phyloP scores from a whole-genome alignment of 2,329 filamentous ascomycete species.

The Beauveria brongniartii region DNA sequence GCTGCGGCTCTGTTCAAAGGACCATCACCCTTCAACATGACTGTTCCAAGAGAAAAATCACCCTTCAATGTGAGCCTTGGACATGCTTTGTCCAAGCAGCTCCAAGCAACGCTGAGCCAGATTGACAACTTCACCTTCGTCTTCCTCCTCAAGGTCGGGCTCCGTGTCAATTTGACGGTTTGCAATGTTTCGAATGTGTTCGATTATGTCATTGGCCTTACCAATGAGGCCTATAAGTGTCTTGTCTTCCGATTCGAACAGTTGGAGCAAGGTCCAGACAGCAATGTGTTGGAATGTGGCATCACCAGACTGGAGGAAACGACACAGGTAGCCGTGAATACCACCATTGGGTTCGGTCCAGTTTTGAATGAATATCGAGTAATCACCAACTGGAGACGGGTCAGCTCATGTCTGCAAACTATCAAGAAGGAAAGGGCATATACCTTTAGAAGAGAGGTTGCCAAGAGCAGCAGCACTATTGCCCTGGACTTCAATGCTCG shows the following conservation, averaged over 20 bases:
- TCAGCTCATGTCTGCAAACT: conserved; percentile 7
- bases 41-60: conserved; percentile 55
- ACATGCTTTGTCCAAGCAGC: conserved; percentile 65
- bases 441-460: conserved; percentile 95
- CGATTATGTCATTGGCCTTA: conserved; percentile 82
- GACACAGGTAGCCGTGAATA: conserved; percentile 88
- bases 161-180: conserved; percentile 84
- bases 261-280: conserved; percentile 92
- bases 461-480: conserved; percentile 95
- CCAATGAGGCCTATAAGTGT: conserved; percentile 81
- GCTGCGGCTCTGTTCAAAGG: not conserved
- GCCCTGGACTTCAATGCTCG: conserved; percentile 95
- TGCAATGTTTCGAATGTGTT: conserved; percentile 85
- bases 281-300: conserved; percentile 98
- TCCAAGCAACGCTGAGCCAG: conserved; percentile 87
- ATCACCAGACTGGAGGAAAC: conserved; percentile 90
- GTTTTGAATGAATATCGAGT: conserved; percentile 89
- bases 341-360: conserved; percentile 90
- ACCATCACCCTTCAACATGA: conserved; percentile 65
- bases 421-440: conserved; percentile 15
- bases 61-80: conserved; percentile 77
- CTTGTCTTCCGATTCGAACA: conserved; percentile 91
- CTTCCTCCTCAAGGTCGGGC: conserved; percentile 78
- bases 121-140: conserved; percentile 86
- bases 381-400: conserved; percentile 68